Evolutionary conservation across 768 basidiomycete species (phyloP).

Genomic region (Psilocybe tampanensis): DNA sequence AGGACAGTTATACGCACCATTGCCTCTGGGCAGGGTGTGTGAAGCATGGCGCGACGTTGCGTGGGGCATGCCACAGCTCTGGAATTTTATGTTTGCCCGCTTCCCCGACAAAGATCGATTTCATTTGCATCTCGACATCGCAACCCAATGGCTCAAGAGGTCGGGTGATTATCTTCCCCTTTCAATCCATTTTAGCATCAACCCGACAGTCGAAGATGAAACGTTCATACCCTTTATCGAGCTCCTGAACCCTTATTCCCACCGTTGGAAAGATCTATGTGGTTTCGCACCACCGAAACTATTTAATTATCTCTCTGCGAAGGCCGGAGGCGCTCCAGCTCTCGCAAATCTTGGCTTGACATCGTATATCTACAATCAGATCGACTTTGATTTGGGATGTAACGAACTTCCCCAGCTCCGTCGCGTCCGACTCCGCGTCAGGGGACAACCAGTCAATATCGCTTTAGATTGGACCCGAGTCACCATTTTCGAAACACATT

Average conservation of each 20-base stretch:
- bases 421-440: too few species aligned
- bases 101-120: neutral
- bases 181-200: neutral
- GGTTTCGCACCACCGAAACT: neutral
- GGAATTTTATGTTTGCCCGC: neutral
- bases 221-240: neutral
- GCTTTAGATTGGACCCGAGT: too few species aligned
- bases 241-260: neutral
- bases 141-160: neutral
- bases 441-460: too few species aligned
- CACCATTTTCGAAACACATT: too few species aligned
- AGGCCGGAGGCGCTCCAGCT: neutral
- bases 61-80: conserved; percentile 1
- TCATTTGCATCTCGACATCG: neutral
- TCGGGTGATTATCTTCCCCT: neutral
- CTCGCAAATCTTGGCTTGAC: neutral
- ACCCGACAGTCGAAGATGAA: neutral
- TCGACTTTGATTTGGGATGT: too few species aligned
- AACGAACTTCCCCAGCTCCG: too few species aligned
- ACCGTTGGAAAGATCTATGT: neutral
- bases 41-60: conserved; percentile 6
- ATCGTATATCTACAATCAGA: too few species aligned
- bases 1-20: neutral
- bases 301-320: neutral
- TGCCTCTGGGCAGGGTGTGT: conserved; percentile 10